phyloP scores from a whole-genome alignment of 2,329 filamentous ascomycete species.

The Claviceps maximensis region DNA sequence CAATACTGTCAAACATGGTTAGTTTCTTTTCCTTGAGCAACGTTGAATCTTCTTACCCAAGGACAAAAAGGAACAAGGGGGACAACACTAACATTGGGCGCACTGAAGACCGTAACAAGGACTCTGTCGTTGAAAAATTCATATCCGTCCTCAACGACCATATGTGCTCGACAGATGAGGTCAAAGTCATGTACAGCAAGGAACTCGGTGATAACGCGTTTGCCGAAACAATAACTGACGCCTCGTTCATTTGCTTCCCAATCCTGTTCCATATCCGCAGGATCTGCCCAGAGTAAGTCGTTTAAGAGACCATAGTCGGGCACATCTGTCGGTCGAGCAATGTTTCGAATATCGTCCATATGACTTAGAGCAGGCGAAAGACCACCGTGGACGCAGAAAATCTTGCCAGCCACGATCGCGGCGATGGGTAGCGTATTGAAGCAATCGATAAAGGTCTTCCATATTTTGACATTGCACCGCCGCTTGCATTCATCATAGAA shows the following conservation, averaged over 20 bases:
- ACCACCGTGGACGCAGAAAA: slow-evolving; percentile 94
- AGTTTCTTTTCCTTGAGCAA: not conserved
- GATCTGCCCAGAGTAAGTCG: slow-evolving; percentile 93
- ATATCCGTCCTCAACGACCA: slow-evolving; percentile 98
- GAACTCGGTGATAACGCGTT: slow-evolving; percentile 96
- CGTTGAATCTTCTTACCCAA: not conserved
- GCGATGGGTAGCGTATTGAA: slow-evolving; percentile 95
- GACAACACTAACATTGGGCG: slow-evolving; percentile 66
- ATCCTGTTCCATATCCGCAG: slow-evolving; percentile 93
- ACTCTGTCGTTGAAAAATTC: slow-evolving; percentile 96
- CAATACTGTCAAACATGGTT: slow-evolving; percentile 54
- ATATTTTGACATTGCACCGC: slow-evolving; percentile 90
- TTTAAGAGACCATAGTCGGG: slow-evolving; percentile 93
- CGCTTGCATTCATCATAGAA: slow-evolving; percentile 99
- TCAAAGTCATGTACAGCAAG: slow-evolving; percentile 92
- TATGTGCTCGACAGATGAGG: slow-evolving; percentile 90
- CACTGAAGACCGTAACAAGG: slow-evolving; percentile 92
- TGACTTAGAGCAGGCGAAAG: slow-evolving; percentile 83
- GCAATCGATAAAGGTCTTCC: slow-evolving; percentile 95
- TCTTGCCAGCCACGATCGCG: slow-evolving; percentile 92
- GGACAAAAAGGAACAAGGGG: not conserved
- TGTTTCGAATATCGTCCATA: slow-evolving; percentile 97
- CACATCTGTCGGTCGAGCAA: slow-evolving; percentile 89
- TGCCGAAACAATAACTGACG: slow-evolving; percentile 96
- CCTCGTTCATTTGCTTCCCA: slow-evolving; percentile 97